Base-by-base conservation (phyloP, 169 alveolate genomes). In the Plasmodium coatneyi region DNA sequence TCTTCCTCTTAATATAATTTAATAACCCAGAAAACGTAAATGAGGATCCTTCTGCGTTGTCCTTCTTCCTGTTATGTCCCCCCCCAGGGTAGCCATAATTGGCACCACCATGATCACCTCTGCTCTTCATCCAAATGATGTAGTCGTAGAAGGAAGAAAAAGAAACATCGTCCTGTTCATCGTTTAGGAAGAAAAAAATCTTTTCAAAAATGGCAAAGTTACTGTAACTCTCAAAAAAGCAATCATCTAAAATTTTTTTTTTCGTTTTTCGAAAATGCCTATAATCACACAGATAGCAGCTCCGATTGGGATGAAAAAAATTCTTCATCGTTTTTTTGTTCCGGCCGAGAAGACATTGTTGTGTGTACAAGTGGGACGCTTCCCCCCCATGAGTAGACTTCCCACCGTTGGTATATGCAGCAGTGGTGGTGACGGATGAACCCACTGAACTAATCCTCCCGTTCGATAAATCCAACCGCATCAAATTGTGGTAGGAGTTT, bases 231-330 rank as follows among this genome's bases (percentile, higher is more conserved):
- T 89, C 94, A 54, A 41, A 89, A 89, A 89, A 89, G 60, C 79
- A 89, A 25, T 79, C 94, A 79, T 89, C 94, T 60, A 89, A 39
- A 79, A 89, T 36, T 89, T 79, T 87, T 30, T 79, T 89, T 54
- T 78, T 39, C 5, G 71, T 14, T 39, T 41, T 79, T 60, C 43
- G 56, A 36, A 36, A 34, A 34, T 84, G 22, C 78, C 78, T 72
- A 36, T 71, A 43, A 7, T 80, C 46, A 32, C 94, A 89, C 4
- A 89, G 32, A 72, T 89, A 89, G 52, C 94, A 89, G 34, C 22
- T 25, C 16, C 54, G n/a, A 39, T 66, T 25, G 0, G 60, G 46
- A 72, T 79, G 94, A 49, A 28, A 79, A 28, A 16, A 25, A 2
- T 89, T 10, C 2, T 49, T 46, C 16, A 49, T 9, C 14, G 39